Evolutionary conservation across 2,329 filamentous ascomycete species (phyloP).

Genomic region (Chrysoporthe puriensis): DNA sequence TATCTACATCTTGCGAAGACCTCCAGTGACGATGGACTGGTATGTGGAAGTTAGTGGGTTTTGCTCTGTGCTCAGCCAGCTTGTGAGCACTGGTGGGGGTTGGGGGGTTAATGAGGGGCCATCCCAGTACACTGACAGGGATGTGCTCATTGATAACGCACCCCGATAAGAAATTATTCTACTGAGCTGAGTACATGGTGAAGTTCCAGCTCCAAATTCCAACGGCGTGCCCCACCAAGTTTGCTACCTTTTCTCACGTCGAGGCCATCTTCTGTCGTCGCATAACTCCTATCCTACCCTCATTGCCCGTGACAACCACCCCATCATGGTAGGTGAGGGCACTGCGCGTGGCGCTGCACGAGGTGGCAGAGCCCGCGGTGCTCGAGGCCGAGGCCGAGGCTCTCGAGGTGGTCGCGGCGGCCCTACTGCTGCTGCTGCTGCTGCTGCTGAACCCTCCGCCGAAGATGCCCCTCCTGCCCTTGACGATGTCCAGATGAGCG

Average conservation of each 20-base stretch:
- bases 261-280: not conserved
- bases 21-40: not conserved
- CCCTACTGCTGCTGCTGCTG: constrained; percentile 24
- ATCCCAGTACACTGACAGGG: not conserved
- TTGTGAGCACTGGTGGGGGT: not conserved
- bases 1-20: constrained; percentile 19
- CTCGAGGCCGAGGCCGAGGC: constrained; percentile 39
- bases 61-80: not conserved
- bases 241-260: not conserved
- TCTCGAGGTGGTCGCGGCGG: constrained; percentile 37
- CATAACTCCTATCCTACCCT: constrained; percentile 22
- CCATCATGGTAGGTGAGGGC: constrained; percentile 24
- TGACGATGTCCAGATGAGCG: not conserved
- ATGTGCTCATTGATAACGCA: constrained; percentile 8
- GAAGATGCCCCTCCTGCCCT: not conserved
- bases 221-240: constrained; percentile 3
- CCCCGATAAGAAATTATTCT: constrained; percentile 17
- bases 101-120: not conserved
- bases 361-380: constrained; percentile 21
- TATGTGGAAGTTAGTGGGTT: not conserved
- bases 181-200: too few relatives aligned
- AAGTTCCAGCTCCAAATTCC: constrained; percentile 9
- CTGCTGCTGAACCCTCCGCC: constrained; percentile 9
- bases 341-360: constrained; percentile 21
- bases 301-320: not conserved